Evolutionary conservation across 768 basidiomycete genomes (phyloP).

Genomic region (Suillus placidus): DNA sequence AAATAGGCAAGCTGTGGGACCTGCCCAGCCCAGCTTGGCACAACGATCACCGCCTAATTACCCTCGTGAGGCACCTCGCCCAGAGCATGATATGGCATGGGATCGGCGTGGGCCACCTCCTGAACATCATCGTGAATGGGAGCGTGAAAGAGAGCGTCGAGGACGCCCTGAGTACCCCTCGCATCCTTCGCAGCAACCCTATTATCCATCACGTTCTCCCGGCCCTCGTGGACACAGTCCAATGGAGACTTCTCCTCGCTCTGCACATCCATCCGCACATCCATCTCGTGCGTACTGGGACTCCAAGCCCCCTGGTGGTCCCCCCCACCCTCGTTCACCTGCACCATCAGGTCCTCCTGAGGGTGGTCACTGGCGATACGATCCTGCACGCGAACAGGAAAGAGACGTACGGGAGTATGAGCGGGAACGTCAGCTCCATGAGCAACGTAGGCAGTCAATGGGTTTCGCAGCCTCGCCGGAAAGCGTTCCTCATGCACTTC

Average conservation of each 20-base stretch:
- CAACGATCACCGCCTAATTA: constrained; percentile 69
- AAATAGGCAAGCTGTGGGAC: constrained; percentile 51
- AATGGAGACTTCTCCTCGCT: constrained; percentile 64
- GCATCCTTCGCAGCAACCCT: constrained; percentile 34
- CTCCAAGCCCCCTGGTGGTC: constrained; percentile 47
- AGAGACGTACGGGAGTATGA: constrained; percentile 49
- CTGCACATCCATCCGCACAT: constrained; percentile 42
- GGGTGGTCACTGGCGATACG: constrained; percentile 56
- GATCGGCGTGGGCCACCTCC: constrained; percentile 55
- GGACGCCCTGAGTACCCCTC: constrained; percentile 43
- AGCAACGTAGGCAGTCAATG: constrained; percentile 39
- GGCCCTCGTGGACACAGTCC: constrained; percentile 49
- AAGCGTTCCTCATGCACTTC: constrained; percentile 31
- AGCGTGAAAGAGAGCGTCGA: constrained; percentile 39
- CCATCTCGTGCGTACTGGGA: constrained; percentile 59
- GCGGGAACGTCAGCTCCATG: constrained; percentile 32
- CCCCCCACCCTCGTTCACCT: constrained; percentile 34
- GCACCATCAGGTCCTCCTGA: constrained; percentile 43
- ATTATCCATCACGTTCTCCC: constrained; percentile 39
- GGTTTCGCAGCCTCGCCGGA: constrained; percentile 54
- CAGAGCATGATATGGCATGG: constrained; percentile 61
- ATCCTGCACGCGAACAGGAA: constrained; percentile 59
- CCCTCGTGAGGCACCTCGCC: constrained; percentile 50
- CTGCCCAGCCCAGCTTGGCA: constrained; percentile 47
- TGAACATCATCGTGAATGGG: constrained; percentile 57